Evolutionary conservation across 2,329 filamentous ascomycete genomes (phyloP), one percentile per base, ranked within the genome.

Genomic region (Curvularia sp.): DNA sequence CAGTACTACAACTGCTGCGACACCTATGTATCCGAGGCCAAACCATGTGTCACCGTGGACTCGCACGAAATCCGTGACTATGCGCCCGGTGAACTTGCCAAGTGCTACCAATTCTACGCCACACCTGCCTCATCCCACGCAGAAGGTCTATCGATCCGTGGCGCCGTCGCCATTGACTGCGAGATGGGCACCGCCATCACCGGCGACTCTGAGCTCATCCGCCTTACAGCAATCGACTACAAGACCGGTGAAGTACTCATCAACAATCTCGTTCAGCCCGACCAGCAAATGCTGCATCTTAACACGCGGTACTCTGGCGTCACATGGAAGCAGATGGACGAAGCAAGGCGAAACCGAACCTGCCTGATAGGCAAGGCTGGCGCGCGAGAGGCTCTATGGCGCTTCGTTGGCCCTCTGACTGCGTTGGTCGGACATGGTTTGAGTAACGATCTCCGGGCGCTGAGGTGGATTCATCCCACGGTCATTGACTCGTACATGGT

Each of bases 261-360:
- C 30, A 81, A 87, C 67, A 77, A 72, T 5, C 75, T 86, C 1
- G 83, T 86, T 3, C 80, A 72, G 47, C 84, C 85, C 0, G 68
- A 76, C 10, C 76, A 80, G 0, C 65, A 65, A 8, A 82, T 86
- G 77, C 52, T 66, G 5, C 80, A 86, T 64, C 80, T 80, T 65
- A 83, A 84, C 65, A 85, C 82, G 0, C 74, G 70, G 3, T 85
- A 71, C 59, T 85, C 84, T 0, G 84, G 85, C 1, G 79, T 87
- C 2, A 79, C 77, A 0, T 67, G 68, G 28, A 58, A 56, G 2
- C 74, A 76, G 20, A 78, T 86, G 70, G 61, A 76, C 2, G 60
- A 71, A 0, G 80, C 79, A 3, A 69, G 71, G 0, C 70, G 66
- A 2, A 62, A 57, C 4, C 60, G 70, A 0, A 68, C 66, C 0